Evolutionary conservation across 1,139 yeast species (phyloP).

Genomic region (Yamadazyma kanchanaburiensis): DNA sequence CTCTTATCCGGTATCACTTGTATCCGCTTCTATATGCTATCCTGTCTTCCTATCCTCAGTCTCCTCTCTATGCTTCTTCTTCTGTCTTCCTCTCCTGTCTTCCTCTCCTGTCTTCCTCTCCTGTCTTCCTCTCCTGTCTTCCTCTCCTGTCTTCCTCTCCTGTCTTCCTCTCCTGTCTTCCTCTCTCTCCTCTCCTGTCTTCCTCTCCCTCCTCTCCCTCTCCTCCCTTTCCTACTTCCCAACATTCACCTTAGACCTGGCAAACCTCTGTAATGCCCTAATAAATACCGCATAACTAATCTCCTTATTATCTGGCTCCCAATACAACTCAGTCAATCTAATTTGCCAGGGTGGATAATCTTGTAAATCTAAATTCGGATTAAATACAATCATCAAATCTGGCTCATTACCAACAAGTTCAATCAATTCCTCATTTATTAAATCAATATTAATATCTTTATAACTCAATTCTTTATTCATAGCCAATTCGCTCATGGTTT

Average conservation of each 20-base stretch:
- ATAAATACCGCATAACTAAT: slow-evolving; percentile 84
- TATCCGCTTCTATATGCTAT: too few relatives aligned
- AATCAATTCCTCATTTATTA: slow-evolving; percentile 70
- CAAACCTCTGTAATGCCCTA: slow-evolving; percentile 75
- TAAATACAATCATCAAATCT: slow-evolving; percentile 78
- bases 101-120: too few relatives aligned
- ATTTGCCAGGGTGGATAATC: slow-evolving; percentile 99
- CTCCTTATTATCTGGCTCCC: slow-evolving; percentile 80
- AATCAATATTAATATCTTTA: slow-evolving; percentile 66
- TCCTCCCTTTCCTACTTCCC: too few relatives aligned
- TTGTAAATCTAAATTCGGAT: slow-evolving; percentile 82
- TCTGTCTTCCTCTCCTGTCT: too few relatives aligned
- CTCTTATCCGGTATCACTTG: too few relatives aligned
- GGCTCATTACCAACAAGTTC: slow-evolving; percentile 88
- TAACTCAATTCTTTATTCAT: slow-evolving; percentile 57
- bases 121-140: too few relatives aligned
- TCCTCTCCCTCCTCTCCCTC: too few relatives aligned
- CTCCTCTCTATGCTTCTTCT: too few relatives aligned
- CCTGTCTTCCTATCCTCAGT: too few relatives aligned
- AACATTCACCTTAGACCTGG: slow-evolving; percentile 80
- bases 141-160: too few relatives aligned
- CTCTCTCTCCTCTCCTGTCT: too few relatives aligned
- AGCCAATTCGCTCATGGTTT: slow-evolving; percentile 79
- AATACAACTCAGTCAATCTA: slow-evolving; percentile 82
- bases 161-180: too few relatives aligned